Conservation (phyloP, 805 yeast genomes). For the Ogataea allantospora region DNA sequence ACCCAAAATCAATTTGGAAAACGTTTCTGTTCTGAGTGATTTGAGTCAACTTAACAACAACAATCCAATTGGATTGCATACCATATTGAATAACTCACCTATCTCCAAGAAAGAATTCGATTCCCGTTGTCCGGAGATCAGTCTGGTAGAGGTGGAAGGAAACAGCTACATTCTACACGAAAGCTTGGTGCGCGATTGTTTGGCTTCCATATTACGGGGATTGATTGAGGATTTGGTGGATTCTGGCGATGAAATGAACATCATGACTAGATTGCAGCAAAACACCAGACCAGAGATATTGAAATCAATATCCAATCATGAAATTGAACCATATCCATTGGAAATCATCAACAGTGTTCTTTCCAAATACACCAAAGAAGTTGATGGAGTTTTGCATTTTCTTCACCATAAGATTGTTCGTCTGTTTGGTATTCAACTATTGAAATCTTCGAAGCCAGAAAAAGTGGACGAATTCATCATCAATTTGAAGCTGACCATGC, state of each 20-base stretch:
- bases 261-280: slow-evolving; percentile 8
- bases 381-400: slow-evolving; percentile 17
- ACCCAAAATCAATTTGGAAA: slow-evolving; percentile 11
- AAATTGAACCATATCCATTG: slow-evolving; percentile 7
- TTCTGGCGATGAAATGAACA: slow-evolving; percentile 13
- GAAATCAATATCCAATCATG: slow-evolving; percentile 2
- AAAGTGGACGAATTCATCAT: slow-evolving; percentile 54
- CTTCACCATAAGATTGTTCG: slow-evolving; percentile 19
- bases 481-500: slow-evolving; percentile 61
- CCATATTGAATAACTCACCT: slow-evolving; percentile 15
- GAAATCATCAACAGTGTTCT: slow-evolving; percentile 13
- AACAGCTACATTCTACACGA: slow-evolving; percentile 15
- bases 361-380: slow-evolving; percentile 12
- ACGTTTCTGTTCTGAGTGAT: slow-evolving; percentile 13
- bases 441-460: slow-evolving; percentile 11
- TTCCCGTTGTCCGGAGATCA: slow-evolving; percentile 7
- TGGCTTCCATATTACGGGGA: slow-evolving; percentile 10
- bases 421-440: slow-evolving; percentile 18
- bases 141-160: slow-evolving; percentile 16
- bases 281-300: slow-evolving; percentile 4
- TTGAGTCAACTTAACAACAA: slow-evolving; percentile 1
- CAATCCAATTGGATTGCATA: slow-evolving; percentile 1
- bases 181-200: slow-evolving; percentile 13
- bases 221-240: slow-evolving; percentile 12
- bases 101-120: slow-evolving; percentile 11